Evolutionary conservation across 2,329 filamentous ascomycete species (phyloP).

Genomic region (Fusarium equiseti): DNA sequence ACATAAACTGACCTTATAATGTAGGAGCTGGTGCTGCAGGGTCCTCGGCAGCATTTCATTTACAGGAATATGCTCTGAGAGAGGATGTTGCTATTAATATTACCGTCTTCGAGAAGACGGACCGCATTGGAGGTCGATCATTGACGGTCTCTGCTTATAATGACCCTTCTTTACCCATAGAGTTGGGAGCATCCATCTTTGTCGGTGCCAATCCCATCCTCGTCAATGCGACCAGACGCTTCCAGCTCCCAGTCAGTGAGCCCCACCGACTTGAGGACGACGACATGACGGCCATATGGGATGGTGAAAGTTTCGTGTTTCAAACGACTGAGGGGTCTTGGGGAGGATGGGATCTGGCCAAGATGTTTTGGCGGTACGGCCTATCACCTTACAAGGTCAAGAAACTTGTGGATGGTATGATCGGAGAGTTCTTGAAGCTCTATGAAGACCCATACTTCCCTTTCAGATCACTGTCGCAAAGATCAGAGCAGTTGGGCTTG

Average conservation of each 20-base stretch:
- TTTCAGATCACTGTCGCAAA: slow-evolving; percentile 79
- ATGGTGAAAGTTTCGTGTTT: slow-evolving; percentile 81
- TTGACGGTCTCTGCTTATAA: slow-evolving; percentile 85
- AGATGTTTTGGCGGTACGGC: slow-evolving; percentile 88
- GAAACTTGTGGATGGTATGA: slow-evolving; percentile 76
- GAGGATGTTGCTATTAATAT: slow-evolving; percentile 76
- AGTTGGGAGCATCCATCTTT: slow-evolving; percentile 94
- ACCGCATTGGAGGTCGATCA: slow-evolving; percentile 84
- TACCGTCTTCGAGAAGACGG: slow-evolving; percentile 85
- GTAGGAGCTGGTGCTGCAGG: slow-evolving; percentile 90
- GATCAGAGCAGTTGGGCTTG: slow-evolving; percentile 75
- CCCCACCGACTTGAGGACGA: slow-evolving; percentile 61
- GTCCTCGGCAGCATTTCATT: slow-evolving; percentile 85
- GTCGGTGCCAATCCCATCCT: slow-evolving; percentile 87
- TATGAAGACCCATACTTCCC: slow-evolving; percentile 88
- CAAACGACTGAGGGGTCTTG: slow-evolving; percentile 68
- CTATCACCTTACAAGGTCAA: slow-evolving; percentile 79
- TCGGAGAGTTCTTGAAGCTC: slow-evolving; percentile 80
- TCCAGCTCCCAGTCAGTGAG: slow-evolving; percentile 73
- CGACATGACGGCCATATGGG: slow-evolving; percentile 81
- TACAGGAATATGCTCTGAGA: slow-evolving; percentile 76
- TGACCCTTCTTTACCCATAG: slow-evolving; percentile 75
- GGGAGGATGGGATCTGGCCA: slow-evolving; percentile 83
- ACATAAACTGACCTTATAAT: slow-evolving; percentile 20
- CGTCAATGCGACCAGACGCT: slow-evolving; percentile 75